Percentiles rank a stretch among this genome's conserved stretches.
Evolutionary conservation across 768 basidiomycete species (phyloP).

Genomic region (Hypholoma fasciculare): DNA sequence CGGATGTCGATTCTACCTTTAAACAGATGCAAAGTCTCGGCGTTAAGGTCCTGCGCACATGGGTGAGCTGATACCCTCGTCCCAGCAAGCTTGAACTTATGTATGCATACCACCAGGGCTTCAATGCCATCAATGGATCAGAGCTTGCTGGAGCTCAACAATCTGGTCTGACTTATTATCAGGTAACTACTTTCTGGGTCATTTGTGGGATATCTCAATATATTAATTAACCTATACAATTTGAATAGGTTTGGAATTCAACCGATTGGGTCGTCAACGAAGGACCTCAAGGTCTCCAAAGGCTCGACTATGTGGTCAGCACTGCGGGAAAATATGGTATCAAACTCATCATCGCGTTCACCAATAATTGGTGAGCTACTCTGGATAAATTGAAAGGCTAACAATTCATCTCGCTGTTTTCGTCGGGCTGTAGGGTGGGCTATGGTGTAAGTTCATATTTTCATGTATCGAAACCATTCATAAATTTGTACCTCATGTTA

Average conservation of each 20-base stretch:
- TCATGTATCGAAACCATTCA: background rate
- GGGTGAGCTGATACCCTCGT: slow-evolving; percentile 31
- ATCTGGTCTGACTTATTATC: slow-evolving; percentile 51
- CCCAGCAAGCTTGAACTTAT: background rate
- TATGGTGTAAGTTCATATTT: slow-evolving; percentile 44
- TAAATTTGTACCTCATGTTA: slow-evolving; percentile 14
- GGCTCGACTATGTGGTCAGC: slow-evolving; percentile 51
- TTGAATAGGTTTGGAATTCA: slow-evolving; percentile 48
- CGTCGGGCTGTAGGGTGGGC: slow-evolving; percentile 40
- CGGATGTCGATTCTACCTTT: slow-evolving; percentile 52
- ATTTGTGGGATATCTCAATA: background rate
- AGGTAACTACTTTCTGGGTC: slow-evolving; percentile 24
- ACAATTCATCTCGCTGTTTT: background rate
- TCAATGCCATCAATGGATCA: slow-evolving; percentile 43
- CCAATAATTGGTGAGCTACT: slow-evolving; percentile 50
- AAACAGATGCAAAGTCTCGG: slow-evolving; percentile 47
- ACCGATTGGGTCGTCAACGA: slow-evolving; percentile 49
- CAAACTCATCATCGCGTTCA: slow-evolving; percentile 51
- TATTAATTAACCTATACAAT: background rate
- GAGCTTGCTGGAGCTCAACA: slow-evolving; percentile 43
- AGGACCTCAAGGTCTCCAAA: slow-evolving; percentile 52
- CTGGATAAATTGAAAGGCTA: background rate
- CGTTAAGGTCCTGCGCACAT: slow-evolving; percentile 54
- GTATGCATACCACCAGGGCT: slow-evolving; percentile 29
- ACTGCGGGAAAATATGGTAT: slow-evolving; percentile 51